A percentile compares a stretch with the other conserved stretches of the same genome.
Evolutionary conservation across 805 yeast species (phyloP).

Genomic region (Candida berthetii): DNA sequence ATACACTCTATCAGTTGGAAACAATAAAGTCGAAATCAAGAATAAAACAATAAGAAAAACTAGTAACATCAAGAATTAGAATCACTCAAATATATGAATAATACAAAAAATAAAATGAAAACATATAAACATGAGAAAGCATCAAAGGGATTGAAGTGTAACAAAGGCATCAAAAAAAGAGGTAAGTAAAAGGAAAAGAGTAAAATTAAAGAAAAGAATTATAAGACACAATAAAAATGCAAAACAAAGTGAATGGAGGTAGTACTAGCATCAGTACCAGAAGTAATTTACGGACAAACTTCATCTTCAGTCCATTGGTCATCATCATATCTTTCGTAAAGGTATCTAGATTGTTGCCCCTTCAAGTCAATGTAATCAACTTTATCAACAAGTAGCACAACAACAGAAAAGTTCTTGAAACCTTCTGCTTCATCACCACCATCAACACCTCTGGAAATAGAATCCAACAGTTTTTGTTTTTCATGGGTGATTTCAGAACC

Average conservation of each 20-base stretch:
- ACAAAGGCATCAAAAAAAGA: too few relatives aligned
- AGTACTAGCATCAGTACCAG: too few relatives aligned
- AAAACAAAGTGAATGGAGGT: neutral
- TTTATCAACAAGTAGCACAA: constrained; percentile 60
- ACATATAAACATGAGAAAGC: too few relatives aligned
- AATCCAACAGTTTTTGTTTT: constrained; percentile 53
- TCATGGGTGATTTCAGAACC: constrained; percentile 52
- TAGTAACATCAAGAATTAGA: too few relatives aligned
- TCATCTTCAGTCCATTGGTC: constrained; percentile 74
- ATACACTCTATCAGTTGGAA: too few relatives aligned
- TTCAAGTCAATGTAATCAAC: constrained; percentile 66
- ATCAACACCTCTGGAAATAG: constrained; percentile 77
- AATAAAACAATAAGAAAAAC: too few relatives aligned
- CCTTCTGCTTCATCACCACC: constrained; percentile 62
- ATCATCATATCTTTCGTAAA: constrained; percentile 45
- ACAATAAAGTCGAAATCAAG: too few relatives aligned
- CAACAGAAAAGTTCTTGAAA: constrained; percentile 57
- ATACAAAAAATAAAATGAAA: too few relatives aligned
- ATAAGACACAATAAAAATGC: neutral
- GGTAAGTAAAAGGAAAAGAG: too few relatives aligned
- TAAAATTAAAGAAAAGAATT: too few relatives aligned
- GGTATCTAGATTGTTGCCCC: constrained; percentile 42
- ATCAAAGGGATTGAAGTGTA: too few relatives aligned
- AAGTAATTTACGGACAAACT: constrained; percentile 55
- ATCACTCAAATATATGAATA: too few relatives aligned